Evolutionary conservation across 2,329 filamentous ascomycete genomes (phyloP), one percentile per base, ranked within the genome.

Genomic region (Colletotrichum sp.): DNA sequence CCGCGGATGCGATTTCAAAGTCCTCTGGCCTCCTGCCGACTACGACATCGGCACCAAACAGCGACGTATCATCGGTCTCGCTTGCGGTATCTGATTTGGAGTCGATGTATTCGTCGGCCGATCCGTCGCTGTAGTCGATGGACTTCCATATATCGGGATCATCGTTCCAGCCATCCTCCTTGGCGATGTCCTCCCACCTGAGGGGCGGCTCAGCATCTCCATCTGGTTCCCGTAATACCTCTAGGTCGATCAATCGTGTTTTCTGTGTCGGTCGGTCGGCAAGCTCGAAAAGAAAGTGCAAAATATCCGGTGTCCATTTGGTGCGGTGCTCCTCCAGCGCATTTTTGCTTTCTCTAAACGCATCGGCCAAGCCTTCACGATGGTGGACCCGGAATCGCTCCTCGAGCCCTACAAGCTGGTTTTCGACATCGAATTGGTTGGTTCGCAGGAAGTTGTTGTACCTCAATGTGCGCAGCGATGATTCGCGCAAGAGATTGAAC

Each of bases 381-480:
- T 94, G 93, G 64, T 95, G 89, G 70, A 98, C 90, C 36, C 92
- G 91, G 80, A 98, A 97, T 79, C 96, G 96, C 85, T 98, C 97
- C 79, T 96, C 93, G 4, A 98, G 87, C 1, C 94, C 94, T 65
- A 91, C 87, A 3, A 96, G 87, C 44, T 89, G 89, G 48, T 89
- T 89, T 52, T 90, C 86, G 25, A 96, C 91, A 60, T 94, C 92
- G 81, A 96, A 96, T 78, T 95, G 94, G 80, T 96, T 95, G 2
- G 93, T 95, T 48, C 93, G 90, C 39, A 90, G 86, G 82, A 91
- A 91, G 63, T 84, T 90, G 78, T 92, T 88, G 36, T 89, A 84
- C 66, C 89, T 90, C 44, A 94, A 82, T 63, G 81, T 87, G 34
- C 88, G 88, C 34, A 92, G 79, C 44, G 88, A 86, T 28, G 85